phyloP scores from a whole-genome alignment of 192 early-diverging fungal species.

The Dimargaris cristalligena region DNA sequence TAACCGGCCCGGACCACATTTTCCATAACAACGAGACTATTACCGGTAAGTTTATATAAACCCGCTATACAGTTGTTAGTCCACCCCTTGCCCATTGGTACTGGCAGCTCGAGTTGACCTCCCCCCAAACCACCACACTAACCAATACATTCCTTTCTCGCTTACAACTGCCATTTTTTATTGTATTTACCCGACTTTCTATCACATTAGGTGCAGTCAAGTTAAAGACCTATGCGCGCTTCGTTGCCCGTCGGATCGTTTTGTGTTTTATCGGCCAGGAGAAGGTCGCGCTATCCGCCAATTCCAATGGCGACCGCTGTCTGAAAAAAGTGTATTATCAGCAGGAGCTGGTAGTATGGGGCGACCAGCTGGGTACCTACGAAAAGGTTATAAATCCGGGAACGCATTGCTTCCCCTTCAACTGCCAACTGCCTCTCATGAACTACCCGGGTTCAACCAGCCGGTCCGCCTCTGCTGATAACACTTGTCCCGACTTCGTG shows the following conservation, averaged over 20 bases:
- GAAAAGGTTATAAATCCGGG: neutral
- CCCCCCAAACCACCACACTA: neutral
- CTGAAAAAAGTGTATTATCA: constrained; percentile 1
- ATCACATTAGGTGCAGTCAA: neutral
- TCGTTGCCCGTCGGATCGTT: neutral
- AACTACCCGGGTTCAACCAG: constrained; percentile 3
- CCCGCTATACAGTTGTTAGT: neutral
- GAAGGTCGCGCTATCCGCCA: neutral
- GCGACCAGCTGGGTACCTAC: neutral
- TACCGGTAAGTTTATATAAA: neutral
- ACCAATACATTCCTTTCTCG: neutral
- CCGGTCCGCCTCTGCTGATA: neutral
- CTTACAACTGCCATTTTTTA: neutral
- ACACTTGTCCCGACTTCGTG: neutral
- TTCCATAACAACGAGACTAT: neutral
- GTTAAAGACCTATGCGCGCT: neutral
- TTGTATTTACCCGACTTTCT: neutral
- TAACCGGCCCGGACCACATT: neutral
- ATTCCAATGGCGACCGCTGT: neutral
- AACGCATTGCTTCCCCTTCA: constrained; percentile 6
- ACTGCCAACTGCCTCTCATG: neutral
- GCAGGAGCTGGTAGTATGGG: constrained; percentile 8
- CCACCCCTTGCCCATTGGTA: too few relatives aligned
- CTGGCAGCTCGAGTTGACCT: neutral
- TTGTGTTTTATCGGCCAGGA: neutral